Evolutionary conservation across 768 basidiomycete species (phyloP).

Genomic region (Mycena kentingensis): DNA sequence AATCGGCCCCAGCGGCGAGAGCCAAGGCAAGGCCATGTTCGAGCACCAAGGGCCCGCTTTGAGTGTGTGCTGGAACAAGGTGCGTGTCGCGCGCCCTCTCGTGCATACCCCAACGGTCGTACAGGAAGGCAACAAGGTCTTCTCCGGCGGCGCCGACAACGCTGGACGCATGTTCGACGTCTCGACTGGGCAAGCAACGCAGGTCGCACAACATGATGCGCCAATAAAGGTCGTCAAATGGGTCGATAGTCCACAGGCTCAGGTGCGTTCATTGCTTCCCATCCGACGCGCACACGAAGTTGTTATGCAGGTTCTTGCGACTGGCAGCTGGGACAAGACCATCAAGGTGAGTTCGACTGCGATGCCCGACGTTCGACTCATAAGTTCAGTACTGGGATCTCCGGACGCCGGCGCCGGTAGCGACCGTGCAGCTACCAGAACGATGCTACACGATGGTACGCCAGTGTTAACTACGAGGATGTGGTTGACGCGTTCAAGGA

Average conservation of each 20-base stretch:
- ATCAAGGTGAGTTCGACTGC: slow-evolving; percentile 65
- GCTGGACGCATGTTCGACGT: slow-evolving; percentile 91
- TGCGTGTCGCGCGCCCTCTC: slow-evolving; percentile 58
- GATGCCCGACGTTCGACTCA: not conserved
- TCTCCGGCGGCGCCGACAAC: slow-evolving; percentile 95
- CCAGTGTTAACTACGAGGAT: not conserved
- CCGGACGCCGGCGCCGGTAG: slow-evolving; percentile 70
- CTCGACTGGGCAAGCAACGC: slow-evolving; percentile 75
- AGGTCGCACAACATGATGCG: slow-evolving; percentile 89
- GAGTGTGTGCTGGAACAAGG: slow-evolving; percentile 72
- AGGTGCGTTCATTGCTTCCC: no score
- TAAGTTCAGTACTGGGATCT: slow-evolving; percentile 86
- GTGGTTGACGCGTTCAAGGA: slow-evolving; percentile 41
- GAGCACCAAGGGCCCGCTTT: slow-evolving; percentile 71
- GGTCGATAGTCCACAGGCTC: slow-evolving; percentile 71
- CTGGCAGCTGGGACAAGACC: slow-evolving; percentile 98
- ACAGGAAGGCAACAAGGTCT: slow-evolving; percentile 86
- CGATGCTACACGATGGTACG: slow-evolving; percentile 69
- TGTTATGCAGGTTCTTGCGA: no score
- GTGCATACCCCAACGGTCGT: slow-evolving; percentile 61
- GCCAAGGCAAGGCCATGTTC: slow-evolving; percentile 71
- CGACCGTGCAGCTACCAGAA: slow-evolving; percentile 79
- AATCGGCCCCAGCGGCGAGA: slow-evolving; percentile 54
- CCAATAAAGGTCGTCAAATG: slow-evolving; percentile 82
- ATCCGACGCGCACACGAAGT: no score